Evolutionary conservation across 331 rosid genomes (phyloP).

Genomic region (Pyracantha coccinea): DNA sequence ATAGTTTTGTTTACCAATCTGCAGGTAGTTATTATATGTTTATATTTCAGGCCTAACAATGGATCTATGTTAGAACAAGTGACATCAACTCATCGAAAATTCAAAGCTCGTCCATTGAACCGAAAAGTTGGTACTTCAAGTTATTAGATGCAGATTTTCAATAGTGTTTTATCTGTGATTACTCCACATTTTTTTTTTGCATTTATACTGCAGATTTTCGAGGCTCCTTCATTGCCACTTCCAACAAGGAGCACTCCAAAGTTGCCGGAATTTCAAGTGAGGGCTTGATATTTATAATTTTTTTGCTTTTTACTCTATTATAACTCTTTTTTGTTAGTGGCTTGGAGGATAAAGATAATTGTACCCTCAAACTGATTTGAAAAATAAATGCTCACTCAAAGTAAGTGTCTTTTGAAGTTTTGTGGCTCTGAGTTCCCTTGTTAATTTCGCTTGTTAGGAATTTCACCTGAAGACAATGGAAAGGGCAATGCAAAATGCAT

Average conservation of each 20-base stretch:
- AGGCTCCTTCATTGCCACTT: conserved; percentile 77
- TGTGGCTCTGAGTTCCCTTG: background rate
- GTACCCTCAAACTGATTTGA: background rate
- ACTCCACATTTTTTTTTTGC: background rate
- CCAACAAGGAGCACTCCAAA: conserved; percentile 68
- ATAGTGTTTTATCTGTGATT: conserved; percentile 4
- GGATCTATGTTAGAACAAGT: conserved; percentile 36
- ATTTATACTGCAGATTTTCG: conserved; percentile 57
- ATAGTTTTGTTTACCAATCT: conserved; percentile 25
- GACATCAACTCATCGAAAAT: conserved; percentile 37
- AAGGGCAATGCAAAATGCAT: conserved; percentile 76
- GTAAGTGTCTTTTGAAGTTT: conserved; percentile 3
- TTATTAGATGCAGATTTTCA: conserved; percentile 5
- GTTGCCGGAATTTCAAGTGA: conserved; percentile 87
- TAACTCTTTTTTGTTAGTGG: background rate
- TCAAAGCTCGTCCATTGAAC: conserved; percentile 90
- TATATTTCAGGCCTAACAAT: conserved; percentile 50
- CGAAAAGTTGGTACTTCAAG: conserved; percentile 65
- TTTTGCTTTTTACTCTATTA: background rate
- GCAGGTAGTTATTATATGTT: conserved; percentile 12
- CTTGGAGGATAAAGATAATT: background rate
- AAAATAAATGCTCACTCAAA: background rate
- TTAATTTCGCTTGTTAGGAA: conserved; percentile 28
- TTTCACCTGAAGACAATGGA: conserved; percentile 74
- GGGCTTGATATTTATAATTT: conserved; percentile 19